phyloP scores from a whole-genome alignment of 495 filamentous ascomycete species.

The Cercophora newfieldiana region DNA sequence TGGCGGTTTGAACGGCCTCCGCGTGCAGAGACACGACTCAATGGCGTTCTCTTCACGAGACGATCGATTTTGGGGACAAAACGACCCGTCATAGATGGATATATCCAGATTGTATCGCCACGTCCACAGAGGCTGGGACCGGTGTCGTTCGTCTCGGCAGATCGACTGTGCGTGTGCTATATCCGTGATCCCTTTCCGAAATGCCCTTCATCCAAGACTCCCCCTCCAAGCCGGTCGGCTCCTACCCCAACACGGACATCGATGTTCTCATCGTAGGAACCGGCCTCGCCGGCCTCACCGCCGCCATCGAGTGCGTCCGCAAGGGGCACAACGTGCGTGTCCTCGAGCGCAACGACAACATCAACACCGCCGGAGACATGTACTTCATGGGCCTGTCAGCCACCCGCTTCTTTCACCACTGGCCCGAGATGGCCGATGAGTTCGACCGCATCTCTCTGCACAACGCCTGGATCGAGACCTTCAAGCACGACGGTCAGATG shows the following conservation, averaged over 20 bases:
- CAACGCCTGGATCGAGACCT: conserved; percentile 52
- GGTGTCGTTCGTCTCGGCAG: background rate
- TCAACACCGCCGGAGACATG: conserved; percentile 51
- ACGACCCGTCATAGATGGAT: no score
- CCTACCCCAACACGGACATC: conserved; percentile 49
- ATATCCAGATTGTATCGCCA: background rate
- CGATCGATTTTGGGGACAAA: no score
- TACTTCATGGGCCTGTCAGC: conserved; percentile 55
- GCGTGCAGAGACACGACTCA: no score
- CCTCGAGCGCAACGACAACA: conserved; percentile 50
- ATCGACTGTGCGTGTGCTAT: background rate
- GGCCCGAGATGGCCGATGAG: conserved; percentile 55
- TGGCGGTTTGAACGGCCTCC: no score
- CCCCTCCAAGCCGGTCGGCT: conserved; percentile 39
- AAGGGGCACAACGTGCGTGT: conserved; percentile 64
- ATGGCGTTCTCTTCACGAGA: no score
- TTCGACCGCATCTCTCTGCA: conserved; percentile 48
- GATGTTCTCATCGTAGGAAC: conserved; percentile 63
- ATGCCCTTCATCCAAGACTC: conserved; percentile 34
- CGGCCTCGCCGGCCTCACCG: conserved; percentile 63
- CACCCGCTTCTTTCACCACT: conserved; percentile 54
- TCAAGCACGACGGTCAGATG: conserved; percentile 53
- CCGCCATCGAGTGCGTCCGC: conserved; percentile 62
- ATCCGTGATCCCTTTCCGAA: background rate
- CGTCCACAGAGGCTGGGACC: background rate